Base-by-base conservation (phyloP, 2,329 filamentous ascomycete species). In the Epichloe bromicola region DNA sequence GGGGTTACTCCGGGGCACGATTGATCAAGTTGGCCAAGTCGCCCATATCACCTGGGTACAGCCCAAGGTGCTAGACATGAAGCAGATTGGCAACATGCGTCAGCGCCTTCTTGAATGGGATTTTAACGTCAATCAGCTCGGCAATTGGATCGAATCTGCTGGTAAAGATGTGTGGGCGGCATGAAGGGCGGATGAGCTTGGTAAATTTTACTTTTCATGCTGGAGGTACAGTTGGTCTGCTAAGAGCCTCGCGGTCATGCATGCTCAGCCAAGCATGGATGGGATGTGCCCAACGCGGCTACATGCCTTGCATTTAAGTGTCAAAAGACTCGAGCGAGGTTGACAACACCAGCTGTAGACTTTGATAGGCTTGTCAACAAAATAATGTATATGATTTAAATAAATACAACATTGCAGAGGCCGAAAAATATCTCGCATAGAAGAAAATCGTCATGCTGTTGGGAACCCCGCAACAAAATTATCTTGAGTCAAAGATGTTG, bases 21-120 rank as follows among this genome's bases (percentile, higher is more conserved):
- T 98, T 61, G 93, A 98, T 67, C 91, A 98, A 72, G 93, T 98
- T 34, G 88, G 88, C 46, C 85, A 90, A 69, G 82, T 97, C 58
- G 93, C 93, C 42, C 82, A 90, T 65, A 96, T 98, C 70, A 91
- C 91, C 62, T 98, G 93, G 93, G 93, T 98, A 53, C 93, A 98
- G 73, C 93, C 93, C 20, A 97, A 97, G 78, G 90, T 98, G 34
- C 72, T 98, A 58, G 93, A 97, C 67, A 88, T 90, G 82, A 83
- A 82, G 69, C 93, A 97, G 74, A 95, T 98, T 60, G 87, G 86
- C 62, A 87, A 83, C 62, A 96, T 98, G 91, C 81, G 88, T 61
- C 76, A 81, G 63, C 77, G 93, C 60, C 71, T 98, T 63, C 83
- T 85, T 65, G 91, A 98, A 62, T 98, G 93, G 93, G 90, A 96